phyloP scores from a whole-genome alignment of 1,284 basidiomycete species.

The Agroathelia rolfsii region DNA sequence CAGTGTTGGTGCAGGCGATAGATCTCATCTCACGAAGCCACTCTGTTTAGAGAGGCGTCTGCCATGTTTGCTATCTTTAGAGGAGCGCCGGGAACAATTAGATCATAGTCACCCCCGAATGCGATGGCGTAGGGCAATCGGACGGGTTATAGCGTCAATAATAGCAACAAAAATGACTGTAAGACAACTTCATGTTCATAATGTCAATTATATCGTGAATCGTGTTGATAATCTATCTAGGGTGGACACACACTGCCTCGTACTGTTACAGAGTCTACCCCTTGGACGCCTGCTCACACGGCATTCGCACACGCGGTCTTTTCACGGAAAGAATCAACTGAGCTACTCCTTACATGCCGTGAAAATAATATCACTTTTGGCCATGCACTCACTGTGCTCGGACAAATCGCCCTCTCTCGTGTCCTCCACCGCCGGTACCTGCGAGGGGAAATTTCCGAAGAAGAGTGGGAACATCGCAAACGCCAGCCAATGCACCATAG shows the following conservation, averaged over 20 bases:
- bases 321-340: constrained; percentile 17
- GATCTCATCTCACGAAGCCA: constrained; percentile 5
- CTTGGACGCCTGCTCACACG: constrained; percentile 26
- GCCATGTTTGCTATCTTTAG: constrained; percentile 27
- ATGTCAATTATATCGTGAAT: constrained; percentile 4
- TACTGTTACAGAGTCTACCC: constrained; percentile 24
- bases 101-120: constrained; percentile 24
- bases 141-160: constrained; percentile 25
- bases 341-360: constrained; percentile 29
- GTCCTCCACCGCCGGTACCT: constrained; percentile 38
- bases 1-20: constrained; percentile 22
- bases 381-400: constrained; percentile 36
- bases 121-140: constrained; percentile 41
- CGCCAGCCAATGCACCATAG: constrained; percentile 39
- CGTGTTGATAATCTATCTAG: constrained; percentile 23
- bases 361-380: constrained; percentile 39
- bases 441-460: constrained; percentile 33
- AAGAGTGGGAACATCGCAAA: constrained; percentile 45
- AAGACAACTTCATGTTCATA: constrained; percentile 6
- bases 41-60: constrained; percentile 29
- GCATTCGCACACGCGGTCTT: constrained; percentile 17
- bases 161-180: constrained; percentile 27
- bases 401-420: constrained; percentile 45
- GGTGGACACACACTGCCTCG: constrained; percentile 49
- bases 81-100: constrained; percentile 24